Evolutionary conservation across 331 rosid species (phyloP).

Genomic region (Pyracantha coccinea): DNA sequence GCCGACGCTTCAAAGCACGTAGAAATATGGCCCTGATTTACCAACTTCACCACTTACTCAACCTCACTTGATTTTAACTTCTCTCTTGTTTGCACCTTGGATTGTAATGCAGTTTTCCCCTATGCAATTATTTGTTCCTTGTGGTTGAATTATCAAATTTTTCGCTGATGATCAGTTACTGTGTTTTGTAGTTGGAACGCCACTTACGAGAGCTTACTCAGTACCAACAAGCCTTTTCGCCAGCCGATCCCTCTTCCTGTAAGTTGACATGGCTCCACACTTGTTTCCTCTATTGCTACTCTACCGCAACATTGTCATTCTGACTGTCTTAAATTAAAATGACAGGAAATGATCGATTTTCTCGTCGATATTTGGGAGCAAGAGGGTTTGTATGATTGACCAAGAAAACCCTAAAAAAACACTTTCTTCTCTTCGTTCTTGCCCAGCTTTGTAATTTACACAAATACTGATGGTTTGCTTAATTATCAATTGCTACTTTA

Average conservation of each 20-base stretch:
- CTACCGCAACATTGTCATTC: not conserved
- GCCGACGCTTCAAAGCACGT: not conserved
- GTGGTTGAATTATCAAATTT: not conserved
- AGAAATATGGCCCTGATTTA: not conserved
- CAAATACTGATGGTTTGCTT: not conserved
- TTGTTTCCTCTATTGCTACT: not conserved
- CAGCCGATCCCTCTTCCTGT: conserved; percentile 66
- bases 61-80: not conserved
- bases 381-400: conserved; percentile 62
- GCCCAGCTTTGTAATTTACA: not conserved
- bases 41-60: not conserved
- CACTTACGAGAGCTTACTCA: conserved; percentile 59
- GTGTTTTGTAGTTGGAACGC: conserved; percentile 60
- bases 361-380: conserved; percentile 84
- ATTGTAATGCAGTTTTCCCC: not conserved
- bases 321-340: conserved; percentile 7
- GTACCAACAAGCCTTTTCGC: conserved; percentile 51
- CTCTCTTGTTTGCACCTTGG: not conserved
- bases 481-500: not conserved
- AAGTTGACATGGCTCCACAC: conserved; percentile 23
- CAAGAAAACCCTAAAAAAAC: not conserved
- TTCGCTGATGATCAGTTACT: conserved; percentile 3
- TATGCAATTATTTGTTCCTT: not conserved
- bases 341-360: conserved; percentile 87
- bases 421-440: not conserved